These are phyloP conservation scores for Peterozyma xylosa DNA, from an alignment of 805 yeast genomes.

Conservation along the genomic window DNA sequence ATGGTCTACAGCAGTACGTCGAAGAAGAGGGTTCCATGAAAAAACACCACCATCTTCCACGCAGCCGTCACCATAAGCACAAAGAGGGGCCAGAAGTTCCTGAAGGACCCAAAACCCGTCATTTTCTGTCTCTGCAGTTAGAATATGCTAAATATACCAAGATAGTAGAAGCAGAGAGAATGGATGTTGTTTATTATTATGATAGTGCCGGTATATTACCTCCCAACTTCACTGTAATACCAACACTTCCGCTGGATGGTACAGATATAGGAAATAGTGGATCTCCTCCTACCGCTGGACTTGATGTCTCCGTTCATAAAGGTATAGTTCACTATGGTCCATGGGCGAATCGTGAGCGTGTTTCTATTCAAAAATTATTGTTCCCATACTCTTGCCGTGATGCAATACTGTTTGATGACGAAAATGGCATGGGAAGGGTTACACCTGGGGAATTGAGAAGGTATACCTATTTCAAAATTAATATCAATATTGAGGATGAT, in stretches of 20 bases:
- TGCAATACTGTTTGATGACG: conserved; percentile 25
- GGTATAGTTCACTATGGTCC: conserved; percentile 85
- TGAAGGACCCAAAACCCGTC: no score
- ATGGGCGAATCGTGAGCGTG: conserved; percentile 87
- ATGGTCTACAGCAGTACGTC: conserved; percentile 69
- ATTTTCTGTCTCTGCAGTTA: conserved; percentile 20
- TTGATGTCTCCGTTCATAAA: conserved; percentile 48
- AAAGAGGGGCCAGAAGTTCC: no score
- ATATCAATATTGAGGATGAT: conserved; percentile 57
- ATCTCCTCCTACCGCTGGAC: conserved; percentile 50
- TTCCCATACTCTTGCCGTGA: conserved; percentile 65
- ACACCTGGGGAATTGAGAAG: conserved; percentile 45
- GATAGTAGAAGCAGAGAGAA: conserved; percentile 51
- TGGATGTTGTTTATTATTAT: conserved; percentile 52
- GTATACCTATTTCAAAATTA: conserved; percentile 47
- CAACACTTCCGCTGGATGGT: conserved; percentile 27
- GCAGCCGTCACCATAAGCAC: conserved; percentile 16
- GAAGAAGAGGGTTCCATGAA: conserved; percentile 5
- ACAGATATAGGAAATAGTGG: conserved; percentile 56
- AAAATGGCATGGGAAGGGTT: conserved; percentile 14
- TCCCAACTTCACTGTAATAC: conserved; percentile 8
- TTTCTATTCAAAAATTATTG: conserved; percentile 52
- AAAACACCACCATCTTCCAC: conserved; percentile 14
- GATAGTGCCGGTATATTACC: conserved; percentile 70
- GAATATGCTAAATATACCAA: conserved; percentile 83